These are phyloP conservation scores for Eimeria zaria DNA, from an alignment of 169 alveolate genomes.

Conservation along the genomic window DNA sequence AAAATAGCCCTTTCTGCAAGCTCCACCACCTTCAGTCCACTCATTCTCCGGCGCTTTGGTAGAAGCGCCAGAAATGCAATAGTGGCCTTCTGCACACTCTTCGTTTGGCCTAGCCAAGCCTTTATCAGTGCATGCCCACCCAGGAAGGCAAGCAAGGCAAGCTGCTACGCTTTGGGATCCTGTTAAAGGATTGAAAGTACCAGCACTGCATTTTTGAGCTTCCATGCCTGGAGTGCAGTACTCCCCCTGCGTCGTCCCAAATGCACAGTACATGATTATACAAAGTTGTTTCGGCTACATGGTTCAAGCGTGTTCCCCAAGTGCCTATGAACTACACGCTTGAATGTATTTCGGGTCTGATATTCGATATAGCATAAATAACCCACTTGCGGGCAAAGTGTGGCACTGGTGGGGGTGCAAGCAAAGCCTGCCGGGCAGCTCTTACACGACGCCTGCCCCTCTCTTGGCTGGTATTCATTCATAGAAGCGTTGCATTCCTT, in stretches of 20 bases:
- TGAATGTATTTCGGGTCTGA: neutral
- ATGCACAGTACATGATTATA: neutral
- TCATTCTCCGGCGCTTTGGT: neutral
- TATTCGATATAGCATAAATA: neutral
- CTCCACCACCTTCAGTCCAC: constrained; percentile 19
- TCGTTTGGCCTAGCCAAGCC: neutral
- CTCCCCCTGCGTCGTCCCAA: constrained; percentile 23
- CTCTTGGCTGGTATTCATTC: constrained; percentile 57
- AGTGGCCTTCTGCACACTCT: constrained; percentile 22
- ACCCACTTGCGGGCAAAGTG: constrained; percentile 49
- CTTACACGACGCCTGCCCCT: constrained; percentile 20
- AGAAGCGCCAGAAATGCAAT: neutral
- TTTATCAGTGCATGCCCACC: constrained; percentile 18
- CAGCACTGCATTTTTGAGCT: constrained; percentile 46
- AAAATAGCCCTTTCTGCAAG: constrained; percentile 41
- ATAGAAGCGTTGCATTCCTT: constrained; percentile 9
- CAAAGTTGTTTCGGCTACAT: neutral
- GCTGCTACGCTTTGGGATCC: constrained; percentile 42
- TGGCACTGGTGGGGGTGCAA: constrained; percentile 19
- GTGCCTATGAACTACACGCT: neutral
- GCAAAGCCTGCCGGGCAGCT: constrained; percentile 68
- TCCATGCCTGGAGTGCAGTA: constrained; percentile 73
- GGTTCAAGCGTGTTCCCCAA: neutral
- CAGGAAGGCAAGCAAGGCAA: constrained; percentile 81
- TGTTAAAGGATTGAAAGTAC: constrained; percentile 56